A percentile compares a stretch with the other conserved stretches of the same genome.
Conservation (phyloP, 2,329 filamentous ascomycete genomes). For the Zymoseptoria crescenta region DNA sequence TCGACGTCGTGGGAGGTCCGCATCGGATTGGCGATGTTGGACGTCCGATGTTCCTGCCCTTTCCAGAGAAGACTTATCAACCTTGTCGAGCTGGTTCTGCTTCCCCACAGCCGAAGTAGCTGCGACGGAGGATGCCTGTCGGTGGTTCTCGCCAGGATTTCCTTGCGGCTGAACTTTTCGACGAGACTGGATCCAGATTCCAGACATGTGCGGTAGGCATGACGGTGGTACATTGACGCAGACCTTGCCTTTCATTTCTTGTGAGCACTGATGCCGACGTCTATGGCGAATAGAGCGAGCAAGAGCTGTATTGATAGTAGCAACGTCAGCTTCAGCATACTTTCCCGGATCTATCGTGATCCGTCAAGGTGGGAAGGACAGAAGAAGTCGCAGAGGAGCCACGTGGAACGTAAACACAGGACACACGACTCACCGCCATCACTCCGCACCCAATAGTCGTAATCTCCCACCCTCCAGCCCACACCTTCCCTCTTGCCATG, state of each 20-base stretch:
- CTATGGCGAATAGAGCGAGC: background rate
- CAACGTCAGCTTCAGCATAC: background rate
- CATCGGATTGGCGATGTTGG: too few relatives aligned
- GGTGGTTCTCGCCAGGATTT: too few relatives aligned
- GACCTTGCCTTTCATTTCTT: background rate
- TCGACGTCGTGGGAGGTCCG: too few relatives aligned
- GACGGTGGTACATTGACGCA: too few relatives aligned
- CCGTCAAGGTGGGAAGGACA: background rate
- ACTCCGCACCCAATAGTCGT: constrained; percentile 30
- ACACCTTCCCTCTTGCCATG: constrained; percentile 49
- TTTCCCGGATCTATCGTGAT: background rate
- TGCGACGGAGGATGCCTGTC: too few relatives aligned
- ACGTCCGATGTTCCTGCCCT: too few relatives aligned
- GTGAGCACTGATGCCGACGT: background rate
- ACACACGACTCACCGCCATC: background rate
- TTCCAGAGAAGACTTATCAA: too few relatives aligned
- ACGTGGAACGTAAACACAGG: background rate
- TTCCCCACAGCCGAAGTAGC: too few relatives aligned
- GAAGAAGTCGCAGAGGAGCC: background rate
- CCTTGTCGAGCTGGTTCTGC: too few relatives aligned
- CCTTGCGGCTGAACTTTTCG: too few relatives aligned
- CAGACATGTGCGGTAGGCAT: too few relatives aligned
- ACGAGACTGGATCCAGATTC: background rate
- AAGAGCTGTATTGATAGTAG: background rate
- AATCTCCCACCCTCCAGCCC: constrained; percentile 54